A percentile compares a stretch with the other conserved stretches of the same genome.
Evolutionary conservation across 2,329 filamentous ascomycete species (phyloP).

Genomic region (Microascus cirrosus): DNA sequence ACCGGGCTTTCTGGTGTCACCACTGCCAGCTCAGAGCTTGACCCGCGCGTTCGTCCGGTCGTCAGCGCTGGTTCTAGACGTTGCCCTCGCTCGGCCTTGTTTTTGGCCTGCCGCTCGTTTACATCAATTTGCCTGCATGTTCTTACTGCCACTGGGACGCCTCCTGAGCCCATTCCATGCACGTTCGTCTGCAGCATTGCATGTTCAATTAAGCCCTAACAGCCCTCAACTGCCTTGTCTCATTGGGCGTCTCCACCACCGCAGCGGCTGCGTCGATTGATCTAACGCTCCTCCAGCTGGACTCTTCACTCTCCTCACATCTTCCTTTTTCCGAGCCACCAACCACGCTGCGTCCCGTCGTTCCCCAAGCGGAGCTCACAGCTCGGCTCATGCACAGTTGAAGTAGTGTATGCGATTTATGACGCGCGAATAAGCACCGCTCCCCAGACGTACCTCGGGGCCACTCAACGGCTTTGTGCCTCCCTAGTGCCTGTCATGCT

Average conservation of each 20-base stretch:
- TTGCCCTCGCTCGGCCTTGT: background rate
- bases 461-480: background rate
- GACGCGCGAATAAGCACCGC: background rate
- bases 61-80: background rate
- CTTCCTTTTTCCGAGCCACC: background rate
- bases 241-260: background rate
- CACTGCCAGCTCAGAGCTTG: background rate
- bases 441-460: background rate
- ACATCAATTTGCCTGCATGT: background rate
- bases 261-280: background rate
- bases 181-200: background rate
- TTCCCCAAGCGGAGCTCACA: background rate
- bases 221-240: background rate
- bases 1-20: background rate
- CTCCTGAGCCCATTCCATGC: background rate
- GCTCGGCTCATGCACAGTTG: background rate
- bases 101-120: constrained; percentile 3
- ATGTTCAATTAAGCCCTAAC: background rate
- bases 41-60: background rate
- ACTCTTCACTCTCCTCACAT: background rate
- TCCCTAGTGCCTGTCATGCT: background rate
- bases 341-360: background rate
- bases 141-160: background rate
- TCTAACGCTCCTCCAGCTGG: background rate
- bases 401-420: background rate